Conservation (phyloP, 192 early-diverging fungal genomes). For the Backusella liffmaniae region DNA sequence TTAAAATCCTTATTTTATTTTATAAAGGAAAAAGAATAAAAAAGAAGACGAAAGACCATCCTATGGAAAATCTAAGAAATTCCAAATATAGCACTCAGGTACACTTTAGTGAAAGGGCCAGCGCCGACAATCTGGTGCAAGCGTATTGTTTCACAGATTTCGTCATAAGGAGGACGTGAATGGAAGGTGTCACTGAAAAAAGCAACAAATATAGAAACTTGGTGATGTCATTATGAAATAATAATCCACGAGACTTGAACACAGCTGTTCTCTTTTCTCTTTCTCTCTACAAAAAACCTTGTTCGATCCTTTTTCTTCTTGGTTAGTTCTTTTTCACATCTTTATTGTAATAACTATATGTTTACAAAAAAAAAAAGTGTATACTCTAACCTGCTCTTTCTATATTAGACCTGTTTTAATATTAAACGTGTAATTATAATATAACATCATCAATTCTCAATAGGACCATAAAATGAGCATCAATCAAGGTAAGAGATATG, state of each 20-base stretch:
- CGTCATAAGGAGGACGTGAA: conserved; percentile 5
- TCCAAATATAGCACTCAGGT: not conserved
- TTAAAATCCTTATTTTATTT: not conserved
- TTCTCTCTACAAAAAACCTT: not conserved
- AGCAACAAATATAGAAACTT: not conserved
- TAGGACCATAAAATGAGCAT: not conserved
- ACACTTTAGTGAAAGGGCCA: not conserved
- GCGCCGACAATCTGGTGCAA: not conserved
- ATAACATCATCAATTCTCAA: not conserved
- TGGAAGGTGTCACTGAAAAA: not conserved
- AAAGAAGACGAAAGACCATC: not conserved
- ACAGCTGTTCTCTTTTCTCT: not conserved
- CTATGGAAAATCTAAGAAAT: not conserved
- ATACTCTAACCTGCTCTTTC: not conserved
- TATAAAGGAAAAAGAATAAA: not conserved
- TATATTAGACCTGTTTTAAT: not conserved
- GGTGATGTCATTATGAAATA: conserved; percentile 1
- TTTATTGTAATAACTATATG: not conserved
- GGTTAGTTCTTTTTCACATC: not conserved
- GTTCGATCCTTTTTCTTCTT: not conserved
- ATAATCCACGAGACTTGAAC: not conserved
- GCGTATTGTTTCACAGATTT: not conserved
- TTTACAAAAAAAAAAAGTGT: too few species aligned
- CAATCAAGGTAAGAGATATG: not conserved
- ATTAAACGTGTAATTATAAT: not conserved